Evolutionary conservation across 169 alveolate species (phyloP).

Genomic region (Cryptosporidium bovis): DNA sequence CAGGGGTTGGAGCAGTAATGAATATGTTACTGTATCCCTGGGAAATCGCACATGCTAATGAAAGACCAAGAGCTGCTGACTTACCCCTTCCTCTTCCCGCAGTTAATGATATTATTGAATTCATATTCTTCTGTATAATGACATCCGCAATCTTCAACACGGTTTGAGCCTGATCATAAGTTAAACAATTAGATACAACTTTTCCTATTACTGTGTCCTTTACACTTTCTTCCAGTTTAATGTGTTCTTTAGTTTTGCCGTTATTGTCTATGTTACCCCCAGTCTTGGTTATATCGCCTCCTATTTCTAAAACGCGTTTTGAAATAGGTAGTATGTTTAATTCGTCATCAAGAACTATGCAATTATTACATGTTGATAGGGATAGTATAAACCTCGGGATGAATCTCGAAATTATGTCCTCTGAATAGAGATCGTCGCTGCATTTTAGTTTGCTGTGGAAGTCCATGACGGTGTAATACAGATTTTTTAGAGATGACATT

Average conservation of each 20-base stretch:
- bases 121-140: slow-evolving; percentile 83
- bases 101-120: slow-evolving; percentile 82
- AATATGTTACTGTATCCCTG: slow-evolving; percentile 94
- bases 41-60: slow-evolving; percentile 91
- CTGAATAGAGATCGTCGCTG: slow-evolving; percentile 58
- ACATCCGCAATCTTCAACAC: slow-evolving; percentile 85
- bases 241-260: slow-evolving; percentile 23
- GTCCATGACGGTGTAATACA: slow-evolving; percentile 94
- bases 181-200: slow-evolving; percentile 75
- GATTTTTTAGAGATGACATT: slow-evolving; percentile 85
- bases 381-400: slow-evolving; percentile 81
- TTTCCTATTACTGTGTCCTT: slow-evolving; percentile 75
- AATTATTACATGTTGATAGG: slow-evolving; percentile 87
- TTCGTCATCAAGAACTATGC: slow-evolving; percentile 98
- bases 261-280: neutral
- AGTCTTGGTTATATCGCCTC: slow-evolving; percentile 1
- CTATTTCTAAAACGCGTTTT: slow-evolving; percentile 78
- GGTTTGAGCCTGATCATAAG: slow-evolving; percentile 88
- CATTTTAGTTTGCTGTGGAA: slow-evolving; percentile 88
- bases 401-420: slow-evolving; percentile 34
- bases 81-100: slow-evolving; percentile 99
- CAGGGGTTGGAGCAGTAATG: slow-evolving; percentile 98
- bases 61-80: slow-evolving; percentile 97
- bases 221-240: slow-evolving; percentile 33
- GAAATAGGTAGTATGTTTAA: slow-evolving; percentile 96